These are phyloP conservation scores for Leccinum boreale DNA, from an alignment of 768 basidiomycete species.

Conservation along the genomic window DNA sequence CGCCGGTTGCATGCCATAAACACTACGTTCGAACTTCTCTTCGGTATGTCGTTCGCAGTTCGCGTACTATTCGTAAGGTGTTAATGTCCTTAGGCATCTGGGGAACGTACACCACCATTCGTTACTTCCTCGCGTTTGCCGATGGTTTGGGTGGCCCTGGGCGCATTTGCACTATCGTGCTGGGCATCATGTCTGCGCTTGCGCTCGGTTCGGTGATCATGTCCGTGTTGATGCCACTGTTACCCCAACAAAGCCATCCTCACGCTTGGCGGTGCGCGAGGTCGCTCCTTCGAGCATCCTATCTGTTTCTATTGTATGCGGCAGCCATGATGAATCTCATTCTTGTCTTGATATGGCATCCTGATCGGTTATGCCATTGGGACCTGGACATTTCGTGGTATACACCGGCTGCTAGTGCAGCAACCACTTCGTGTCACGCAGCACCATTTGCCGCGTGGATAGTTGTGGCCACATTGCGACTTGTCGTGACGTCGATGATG, in stretches of 20 bases:
- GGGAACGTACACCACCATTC: slow-evolving; percentile 58
- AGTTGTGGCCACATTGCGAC: slow-evolving; percentile 47
- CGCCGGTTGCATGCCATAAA: slow-evolving; percentile 31
- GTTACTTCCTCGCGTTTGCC: slow-evolving; percentile 62
- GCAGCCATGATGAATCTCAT: slow-evolving; percentile 56
- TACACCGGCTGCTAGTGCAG: slow-evolving; percentile 29
- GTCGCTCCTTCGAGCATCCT: slow-evolving; percentile 37
- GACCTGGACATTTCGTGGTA: slow-evolving; percentile 71
- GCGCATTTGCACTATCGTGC: slow-evolving; percentile 34
- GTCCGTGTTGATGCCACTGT: slow-evolving; percentile 37
- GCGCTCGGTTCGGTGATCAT: slow-evolving; percentile 29
- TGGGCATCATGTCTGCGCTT: slow-evolving; percentile 24
- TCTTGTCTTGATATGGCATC: slow-evolving; percentile 53
- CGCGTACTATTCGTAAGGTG: not conserved
- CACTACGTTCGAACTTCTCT: slow-evolving; percentile 30
- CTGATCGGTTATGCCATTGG: slow-evolving; percentile 51
- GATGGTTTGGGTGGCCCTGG: slow-evolving; percentile 40
- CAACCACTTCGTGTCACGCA: slow-evolving; percentile 13
- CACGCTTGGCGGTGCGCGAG: slow-evolving; percentile 12
- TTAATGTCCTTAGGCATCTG: slow-evolving; percentile 42
- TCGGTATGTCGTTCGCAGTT: slow-evolving; percentile 32
- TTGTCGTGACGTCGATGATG: slow-evolving; percentile 48
- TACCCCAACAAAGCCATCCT: slow-evolving; percentile 25
- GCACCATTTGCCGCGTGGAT: slow-evolving; percentile 51
- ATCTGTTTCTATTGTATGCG: slow-evolving; percentile 46